Base-by-base conservation (phyloP, 768 basidiomycete species). In the Tulasnella sp. region DNA sequence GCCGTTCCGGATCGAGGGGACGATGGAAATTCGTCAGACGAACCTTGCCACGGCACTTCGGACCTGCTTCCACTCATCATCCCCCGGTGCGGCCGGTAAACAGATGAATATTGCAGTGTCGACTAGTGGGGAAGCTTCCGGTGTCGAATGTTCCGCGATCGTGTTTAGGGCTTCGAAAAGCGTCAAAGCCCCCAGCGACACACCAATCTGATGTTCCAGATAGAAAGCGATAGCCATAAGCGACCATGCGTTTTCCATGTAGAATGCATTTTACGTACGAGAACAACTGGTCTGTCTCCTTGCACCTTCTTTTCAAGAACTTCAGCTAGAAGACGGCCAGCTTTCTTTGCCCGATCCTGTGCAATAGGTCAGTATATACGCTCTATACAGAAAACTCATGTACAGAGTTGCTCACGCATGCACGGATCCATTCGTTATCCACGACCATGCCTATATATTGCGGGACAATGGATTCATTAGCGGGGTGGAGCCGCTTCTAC, bases 231-330 rank as follows among this genome's bases (percentile, higher is more conserved):
- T 37, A 61, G 29, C 18, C 3, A n/a, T 74, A 29, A 70, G 32
- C 71, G 39, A 35, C 42, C 16, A 57, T 40, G 18, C 0, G 16
- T 23, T 20, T 77, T 15, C 5, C 2, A 51, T 20, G 23, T 29
- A 42, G 37, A 70, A 48, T 18, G n/a, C 6, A 37, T 42, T 74
- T 18, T 16, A 81, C 85, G 26, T 61, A 86, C 85, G 44, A 87
- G 82, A 5, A 85, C 82, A 10, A 85, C 84, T 0, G 87, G 87
- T 11, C 87, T 81, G 75, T 85, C 83, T 7, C 87, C 87, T 77
- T 87, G 87, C 0, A 86, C 84, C 29, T 83, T 77, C 69, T 86
- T 85, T 71, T 84, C 83, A n/a, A 87, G 81, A 20, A 87, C 85
- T 51, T 86, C 85, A 0, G 86, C 86, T 7, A 87, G 83, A 2